Percentiles rank a stretch among this genome's conserved stretches.
These are phyloP conservation scores for Mycocentrospora acerina DNA, from an alignment of 2,329 filamentous ascomycete genomes.

Conservation along the genomic window DNA sequence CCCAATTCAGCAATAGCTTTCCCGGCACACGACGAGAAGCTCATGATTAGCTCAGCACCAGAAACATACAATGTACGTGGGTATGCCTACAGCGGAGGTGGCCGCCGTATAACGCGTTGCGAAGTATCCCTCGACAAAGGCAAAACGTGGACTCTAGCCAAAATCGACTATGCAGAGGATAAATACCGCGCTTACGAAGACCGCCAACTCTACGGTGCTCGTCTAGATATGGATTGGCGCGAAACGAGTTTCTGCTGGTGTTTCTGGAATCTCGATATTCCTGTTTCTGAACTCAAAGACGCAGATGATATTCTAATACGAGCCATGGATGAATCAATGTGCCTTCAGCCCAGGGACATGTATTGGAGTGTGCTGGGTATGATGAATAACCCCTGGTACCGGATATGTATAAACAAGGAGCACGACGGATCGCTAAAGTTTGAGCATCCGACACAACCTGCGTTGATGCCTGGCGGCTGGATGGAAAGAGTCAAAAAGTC, in stretches of 20 bases:
- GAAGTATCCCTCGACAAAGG: slow-evolving; percentile 84
- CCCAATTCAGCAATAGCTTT: slow-evolving; percentile 81
- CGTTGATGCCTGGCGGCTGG: slow-evolving; percentile 78
- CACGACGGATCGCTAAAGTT: slow-evolving; percentile 64
- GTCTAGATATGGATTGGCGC: slow-evolving; percentile 77
- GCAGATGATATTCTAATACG: slow-evolving; percentile 77
- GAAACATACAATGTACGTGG: slow-evolving; percentile 68
- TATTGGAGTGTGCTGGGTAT: slow-evolving; percentile 95
- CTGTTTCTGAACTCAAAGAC: slow-evolving; percentile 60
- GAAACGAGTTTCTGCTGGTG: slow-evolving; percentile 89
- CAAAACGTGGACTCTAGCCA: slow-evolving; percentile 73
- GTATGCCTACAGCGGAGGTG: slow-evolving; percentile 87
- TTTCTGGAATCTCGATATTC: slow-evolving; percentile 78
- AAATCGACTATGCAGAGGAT: slow-evolving; percentile 83
- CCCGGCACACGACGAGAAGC: slow-evolving; percentile 73
- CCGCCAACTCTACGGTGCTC: slow-evolving; percentile 72
- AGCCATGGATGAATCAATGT: slow-evolving; percentile 88
- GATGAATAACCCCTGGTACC: slow-evolving; percentile 98
- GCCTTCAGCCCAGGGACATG: slow-evolving; percentile 86
- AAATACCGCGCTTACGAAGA: slow-evolving; percentile 68
- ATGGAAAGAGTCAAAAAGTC: slow-evolving; percentile 87
- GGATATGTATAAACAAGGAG: slow-evolving; percentile 74
- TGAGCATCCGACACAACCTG: slow-evolving; percentile 85
- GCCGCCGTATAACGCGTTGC: slow-evolving; percentile 77
- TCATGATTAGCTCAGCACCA: slow-evolving; percentile 53